These are phyloP conservation scores for Candida michaelii DNA, from an alignment of 805 yeast species.

Conservation along the genomic window DNA sequence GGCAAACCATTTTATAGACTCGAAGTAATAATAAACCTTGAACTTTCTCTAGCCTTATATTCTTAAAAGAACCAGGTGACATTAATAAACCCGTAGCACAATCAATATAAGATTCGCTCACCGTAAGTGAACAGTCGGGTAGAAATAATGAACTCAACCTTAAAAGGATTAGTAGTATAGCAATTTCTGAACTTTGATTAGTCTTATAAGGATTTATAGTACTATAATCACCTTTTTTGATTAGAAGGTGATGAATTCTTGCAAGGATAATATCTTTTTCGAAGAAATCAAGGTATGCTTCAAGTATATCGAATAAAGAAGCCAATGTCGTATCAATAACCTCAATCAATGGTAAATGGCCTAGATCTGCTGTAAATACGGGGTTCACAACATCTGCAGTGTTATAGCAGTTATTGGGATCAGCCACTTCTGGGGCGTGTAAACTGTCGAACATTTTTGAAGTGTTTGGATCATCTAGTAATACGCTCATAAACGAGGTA, in stretches of 20 bases:
- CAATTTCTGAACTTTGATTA: slow-evolving; percentile 1
- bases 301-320: background rate
- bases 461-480: slow-evolving; percentile 1
- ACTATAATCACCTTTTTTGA: slow-evolving; percentile 1
- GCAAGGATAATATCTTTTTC: background rate
- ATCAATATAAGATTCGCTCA: slow-evolving; percentile 1
- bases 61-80: slow-evolving; percentile 1
- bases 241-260: background rate
- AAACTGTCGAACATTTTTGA: too few species aligned
- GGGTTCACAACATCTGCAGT: background rate
- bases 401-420: slow-evolving; percentile 1
- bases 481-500: slow-evolving; percentile 12
- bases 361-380: background rate
- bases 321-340: background rate
- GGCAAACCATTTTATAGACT: slow-evolving; percentile 6
- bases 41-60: background rate
- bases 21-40: slow-evolving; percentile 4
- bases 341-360: slow-evolving; percentile 1
- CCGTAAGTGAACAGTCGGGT: background rate
- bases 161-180: background rate
- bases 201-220: background rate
- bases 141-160: background rate
- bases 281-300: background rate
- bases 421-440: background rate
- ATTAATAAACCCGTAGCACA: slow-evolving; percentile 3